These are phyloP conservation scores for Aspergillus neoniger DNA, from an alignment of 2,329 filamentous ascomycete genomes.

Conservation along the genomic window DNA sequence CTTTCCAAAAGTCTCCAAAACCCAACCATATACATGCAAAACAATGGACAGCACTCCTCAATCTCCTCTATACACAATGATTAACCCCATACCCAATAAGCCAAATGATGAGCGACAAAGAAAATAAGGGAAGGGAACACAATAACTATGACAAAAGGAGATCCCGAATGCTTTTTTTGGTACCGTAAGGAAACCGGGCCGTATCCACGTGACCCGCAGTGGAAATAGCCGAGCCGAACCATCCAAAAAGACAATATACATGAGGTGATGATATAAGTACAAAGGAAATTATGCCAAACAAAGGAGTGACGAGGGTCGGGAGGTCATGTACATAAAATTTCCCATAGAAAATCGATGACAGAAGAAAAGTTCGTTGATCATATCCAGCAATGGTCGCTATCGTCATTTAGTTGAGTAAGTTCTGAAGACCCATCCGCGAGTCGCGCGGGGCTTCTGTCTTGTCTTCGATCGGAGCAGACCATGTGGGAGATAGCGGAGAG, in stretches of 20 bases:
- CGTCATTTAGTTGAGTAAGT: conserved; percentile 42
- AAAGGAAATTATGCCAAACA: conserved; percentile 21
- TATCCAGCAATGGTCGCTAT: conserved; percentile 18
- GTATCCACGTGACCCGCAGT: conserved; percentile 22
- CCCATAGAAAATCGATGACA: conserved; percentile 12
- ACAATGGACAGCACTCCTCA: conserved; percentile 9
- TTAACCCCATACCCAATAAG: neutral
- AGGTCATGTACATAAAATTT: conserved; percentile 19
- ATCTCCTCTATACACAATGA: conserved; percentile 18
- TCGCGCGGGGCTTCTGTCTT: conserved; percentile 34
- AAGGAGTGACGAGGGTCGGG: conserved; percentile 22
- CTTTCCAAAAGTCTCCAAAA: conserved; percentile 1
- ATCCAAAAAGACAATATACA: conserved; percentile 17
- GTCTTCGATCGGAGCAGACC: conserved; percentile 20
- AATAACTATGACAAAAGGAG: neutral
- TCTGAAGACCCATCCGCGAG: conserved; percentile 43
- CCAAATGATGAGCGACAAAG: neutral
- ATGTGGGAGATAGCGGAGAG: conserved; percentile 29
- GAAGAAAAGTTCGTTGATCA: conserved; percentile 26
- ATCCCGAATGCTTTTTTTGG: conserved; percentile 11
- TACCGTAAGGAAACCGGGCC: conserved; percentile 8
- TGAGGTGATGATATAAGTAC: conserved; percentile 20
- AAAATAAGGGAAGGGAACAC: conserved; percentile 8
- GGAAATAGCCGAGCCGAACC: conserved; percentile 11
- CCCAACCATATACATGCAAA: conserved; percentile 17